These are phyloP conservation scores for Magnolia kwangsiensis DNA, from an alignment of 164 flowering plant species.

Conservation along the genomic window DNA sequence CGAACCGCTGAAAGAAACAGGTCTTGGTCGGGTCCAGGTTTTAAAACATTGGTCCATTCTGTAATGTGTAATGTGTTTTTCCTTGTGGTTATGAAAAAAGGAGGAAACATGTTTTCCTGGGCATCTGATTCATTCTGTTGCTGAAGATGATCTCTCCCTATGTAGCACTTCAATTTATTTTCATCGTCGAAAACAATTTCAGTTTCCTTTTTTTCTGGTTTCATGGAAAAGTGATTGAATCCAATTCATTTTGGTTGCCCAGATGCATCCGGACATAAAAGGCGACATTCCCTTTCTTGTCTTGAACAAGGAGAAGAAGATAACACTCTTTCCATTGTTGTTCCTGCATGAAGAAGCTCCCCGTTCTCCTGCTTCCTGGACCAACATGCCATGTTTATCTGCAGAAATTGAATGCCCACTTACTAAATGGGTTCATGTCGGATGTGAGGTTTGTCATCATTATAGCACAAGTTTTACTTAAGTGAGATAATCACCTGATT, in stretches of 20 bases:
- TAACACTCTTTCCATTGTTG: conserved; percentile 38
- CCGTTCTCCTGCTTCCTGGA: conserved; percentile 20
- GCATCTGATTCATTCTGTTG: neutral
- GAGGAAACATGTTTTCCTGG: neutral
- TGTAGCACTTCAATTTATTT: neutral
- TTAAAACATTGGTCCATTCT: neutral
- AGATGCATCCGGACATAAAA: conserved; percentile 28
- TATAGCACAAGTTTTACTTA: conserved; percentile 3
- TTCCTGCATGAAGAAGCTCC: conserved; percentile 41
- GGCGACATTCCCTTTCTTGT: conserved; percentile 43
- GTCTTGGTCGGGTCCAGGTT: neutral
- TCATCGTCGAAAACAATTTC: neutral
- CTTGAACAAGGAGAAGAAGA: conserved; percentile 41
- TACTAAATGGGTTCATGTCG: conserved; percentile 73
- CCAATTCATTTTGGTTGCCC: conserved; percentile 1
- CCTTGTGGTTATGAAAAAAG: neutral
- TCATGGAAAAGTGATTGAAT: neutral
- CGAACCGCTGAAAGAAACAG: too few relatives aligned
- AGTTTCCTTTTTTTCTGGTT: neutral
- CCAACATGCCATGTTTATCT: conserved; percentile 31
- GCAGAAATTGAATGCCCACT: conserved; percentile 37
- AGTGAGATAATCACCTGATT: neutral
- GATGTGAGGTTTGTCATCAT: conserved; percentile 57
- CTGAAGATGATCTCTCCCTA: neutral
- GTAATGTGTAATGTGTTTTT: neutral